Conservation (phyloP, 2,329 filamentous ascomycete species). For the Exophiala alcalophila region DNA sequence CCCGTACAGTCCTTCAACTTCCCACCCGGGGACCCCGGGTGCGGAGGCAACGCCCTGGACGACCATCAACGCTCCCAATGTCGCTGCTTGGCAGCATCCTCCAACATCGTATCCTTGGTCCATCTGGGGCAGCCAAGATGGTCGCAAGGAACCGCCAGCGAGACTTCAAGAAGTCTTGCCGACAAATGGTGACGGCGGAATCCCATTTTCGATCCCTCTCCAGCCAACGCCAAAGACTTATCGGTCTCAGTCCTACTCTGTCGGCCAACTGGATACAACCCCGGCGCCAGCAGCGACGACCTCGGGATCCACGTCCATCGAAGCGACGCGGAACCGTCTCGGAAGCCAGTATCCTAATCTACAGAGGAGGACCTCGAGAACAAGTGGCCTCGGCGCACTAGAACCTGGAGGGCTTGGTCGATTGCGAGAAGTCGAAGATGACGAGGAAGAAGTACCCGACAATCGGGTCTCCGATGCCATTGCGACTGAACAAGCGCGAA, state of each 20-base stretch:
- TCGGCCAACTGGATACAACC: slow-evolving; percentile 70
- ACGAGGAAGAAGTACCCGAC: slow-evolving; percentile 35
- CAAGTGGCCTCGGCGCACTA: slow-evolving; percentile 46
- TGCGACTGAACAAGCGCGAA: slow-evolving; percentile 42
- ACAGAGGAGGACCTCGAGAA: slow-evolving; percentile 73
- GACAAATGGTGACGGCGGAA: slow-evolving; percentile 57
- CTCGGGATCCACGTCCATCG: slow-evolving; percentile 34
- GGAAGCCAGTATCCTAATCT: slow-evolving; percentile 62
- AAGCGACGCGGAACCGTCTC: slow-evolving; percentile 37
- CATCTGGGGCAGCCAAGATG: slow-evolving; percentile 76
- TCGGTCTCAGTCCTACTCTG: slow-evolving; percentile 93
- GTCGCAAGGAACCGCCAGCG: slow-evolving; percentile 71
- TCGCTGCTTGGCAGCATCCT: slow-evolving; percentile 24
- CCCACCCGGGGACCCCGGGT: slow-evolving; percentile 76
- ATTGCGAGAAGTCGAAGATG: slow-evolving; percentile 50
- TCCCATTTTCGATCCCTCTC: slow-evolving; percentile 82
- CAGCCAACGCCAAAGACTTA: slow-evolving; percentile 91
- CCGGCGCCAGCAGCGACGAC: slow-evolving; percentile 29
- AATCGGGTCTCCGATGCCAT: slow-evolving; percentile 39
- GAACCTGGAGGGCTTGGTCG: slow-evolving; percentile 47
- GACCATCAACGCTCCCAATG: slow-evolving; percentile 17
- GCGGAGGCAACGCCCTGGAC: slow-evolving; percentile 57
- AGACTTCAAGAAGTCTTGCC: slow-evolving; percentile 72
- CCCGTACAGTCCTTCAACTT: slow-evolving; percentile 76
- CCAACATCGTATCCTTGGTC: slow-evolving; percentile 53